Conservation (phyloP, 2,329 filamentous ascomycete genomes). For the Neoarthrinium moseri region DNA sequence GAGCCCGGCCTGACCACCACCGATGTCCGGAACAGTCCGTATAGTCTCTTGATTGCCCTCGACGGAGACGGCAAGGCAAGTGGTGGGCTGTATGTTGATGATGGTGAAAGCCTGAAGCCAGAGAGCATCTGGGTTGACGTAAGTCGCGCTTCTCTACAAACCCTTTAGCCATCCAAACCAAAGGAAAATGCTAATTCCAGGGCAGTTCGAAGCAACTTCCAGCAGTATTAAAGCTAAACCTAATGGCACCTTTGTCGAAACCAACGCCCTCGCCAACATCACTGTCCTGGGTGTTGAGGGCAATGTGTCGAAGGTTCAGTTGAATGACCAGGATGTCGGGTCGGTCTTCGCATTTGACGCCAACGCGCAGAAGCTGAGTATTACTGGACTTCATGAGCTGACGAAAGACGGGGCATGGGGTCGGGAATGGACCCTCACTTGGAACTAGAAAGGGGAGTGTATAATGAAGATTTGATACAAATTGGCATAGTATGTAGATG, state of each 20-base stretch:
- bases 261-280: slow-evolving; percentile 58
- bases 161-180: background rate
- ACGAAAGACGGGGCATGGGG: slow-evolving; percentile 58
- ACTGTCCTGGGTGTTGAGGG: slow-evolving; percentile 58
- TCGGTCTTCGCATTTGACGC: slow-evolving; percentile 46
- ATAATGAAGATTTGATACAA: too few relatives aligned
- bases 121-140: slow-evolving; percentile 54
- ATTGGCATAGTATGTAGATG: too few relatives aligned
- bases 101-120: slow-evolving; percentile 66
- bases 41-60: slow-evolving; percentile 65
- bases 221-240: slow-evolving; percentile 46
- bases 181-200: background rate
- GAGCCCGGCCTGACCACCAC: slow-evolving; percentile 66
- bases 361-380: slow-evolving; percentile 43
- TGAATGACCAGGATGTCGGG: slow-evolving; percentile 48
- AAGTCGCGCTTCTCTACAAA: slow-evolving; percentile 22
- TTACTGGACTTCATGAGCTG: slow-evolving; percentile 47
- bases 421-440: slow-evolving; percentile 55
- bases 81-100: slow-evolving; percentile 70
- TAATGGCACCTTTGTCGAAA: slow-evolving; percentile 53
- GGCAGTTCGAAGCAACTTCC: slow-evolving; percentile 38
- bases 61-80: slow-evolving; percentile 51
- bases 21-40: slow-evolving; percentile 61
- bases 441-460: slow-evolving; percentile 36
- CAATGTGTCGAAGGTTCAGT: slow-evolving; percentile 40